A percentile compares a stretch with the other conserved stretches of the same genome.
These are phyloP conservation scores for Fusarium goolgardi DNA, from an alignment of 2,329 filamentous ascomycete genomes.

Conservation along the genomic window DNA sequence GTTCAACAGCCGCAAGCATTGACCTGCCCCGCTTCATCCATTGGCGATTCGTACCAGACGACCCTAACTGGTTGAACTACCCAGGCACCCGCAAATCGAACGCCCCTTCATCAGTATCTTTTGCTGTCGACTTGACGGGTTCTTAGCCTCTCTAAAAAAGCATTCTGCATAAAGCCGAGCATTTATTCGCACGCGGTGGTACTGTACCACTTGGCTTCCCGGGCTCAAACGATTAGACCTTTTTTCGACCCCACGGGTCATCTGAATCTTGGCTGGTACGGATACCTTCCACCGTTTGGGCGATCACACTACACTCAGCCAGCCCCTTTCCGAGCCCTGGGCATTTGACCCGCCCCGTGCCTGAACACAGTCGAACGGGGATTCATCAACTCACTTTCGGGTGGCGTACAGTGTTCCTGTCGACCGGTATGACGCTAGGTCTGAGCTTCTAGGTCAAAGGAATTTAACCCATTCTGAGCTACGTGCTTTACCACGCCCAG, in stretches of 20 bases:
- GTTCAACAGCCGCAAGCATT: slow-evolving; percentile 45
- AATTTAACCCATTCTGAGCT: slow-evolving; percentile 49
- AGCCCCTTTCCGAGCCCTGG: slow-evolving; percentile 43
- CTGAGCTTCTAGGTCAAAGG: slow-evolving; percentile 45
- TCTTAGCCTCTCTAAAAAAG: slow-evolving; percentile 13
- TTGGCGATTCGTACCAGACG: slow-evolving; percentile 35
- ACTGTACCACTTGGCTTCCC: slow-evolving; percentile 12
- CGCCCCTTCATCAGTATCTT: slow-evolving; percentile 28
- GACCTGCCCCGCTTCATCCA: slow-evolving; percentile 42
- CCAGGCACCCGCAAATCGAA: slow-evolving; percentile 39
- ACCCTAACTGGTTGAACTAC: slow-evolving; percentile 34
- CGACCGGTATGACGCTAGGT: slow-evolving; percentile 49
- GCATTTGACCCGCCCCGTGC: slow-evolving; percentile 42
- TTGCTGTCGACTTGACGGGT: slow-evolving; percentile 23
- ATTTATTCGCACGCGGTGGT: slow-evolving; percentile 30
- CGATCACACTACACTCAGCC: slow-evolving; percentile 40
- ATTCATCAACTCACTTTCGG: slow-evolving; percentile 38
- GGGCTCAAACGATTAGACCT: slow-evolving; percentile 10
- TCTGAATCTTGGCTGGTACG: slow-evolving; percentile 5
- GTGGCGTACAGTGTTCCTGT: slow-evolving; percentile 42
- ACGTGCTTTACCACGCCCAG: slow-evolving; percentile 39
- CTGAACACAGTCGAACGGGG: slow-evolving; percentile 39
- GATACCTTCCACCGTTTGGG: slow-evolving; percentile 29
- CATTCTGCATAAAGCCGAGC: slow-evolving; percentile 27
- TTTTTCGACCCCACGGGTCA: slow-evolving; percentile 12